A percentile compares a stretch with the other conserved stretches of the same genome.
These are phyloP conservation scores for Aspergillus glaucus DNA, from an alignment of 2,329 filamentous ascomycete genomes.

Conservation along the genomic window DNA sequence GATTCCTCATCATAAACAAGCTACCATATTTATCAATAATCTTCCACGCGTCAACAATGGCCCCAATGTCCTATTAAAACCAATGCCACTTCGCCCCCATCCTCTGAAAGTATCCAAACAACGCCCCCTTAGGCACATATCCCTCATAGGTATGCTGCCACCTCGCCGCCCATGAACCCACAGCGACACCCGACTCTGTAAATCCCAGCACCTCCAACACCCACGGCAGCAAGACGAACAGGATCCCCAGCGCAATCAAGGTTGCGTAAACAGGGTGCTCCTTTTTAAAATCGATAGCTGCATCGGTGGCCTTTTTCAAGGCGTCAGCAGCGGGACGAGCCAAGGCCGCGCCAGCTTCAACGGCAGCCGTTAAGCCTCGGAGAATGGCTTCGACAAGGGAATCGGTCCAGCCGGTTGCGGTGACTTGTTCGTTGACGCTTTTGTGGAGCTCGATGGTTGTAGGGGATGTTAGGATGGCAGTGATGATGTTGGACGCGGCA, in stretches of 20 bases:
- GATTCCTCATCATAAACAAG: too few relatives aligned
- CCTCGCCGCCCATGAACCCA: conserved; percentile 33
- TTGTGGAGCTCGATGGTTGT: conserved; percentile 1
- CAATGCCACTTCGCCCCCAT: conserved; percentile 33
- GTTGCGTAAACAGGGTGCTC: conserved; percentile 20
- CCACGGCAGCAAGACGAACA: conserved; percentile 19
- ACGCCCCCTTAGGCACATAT: conserved; percentile 33
- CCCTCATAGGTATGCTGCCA: conserved; percentile 37
- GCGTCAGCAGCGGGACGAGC: conserved; percentile 12
- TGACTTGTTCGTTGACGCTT: conserved; percentile 6
- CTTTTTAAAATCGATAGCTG: conserved; percentile 12
- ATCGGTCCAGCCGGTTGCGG: conserved; percentile 9
- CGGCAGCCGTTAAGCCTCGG: conserved; percentile 6
- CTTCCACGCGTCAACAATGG: too few relatives aligned
- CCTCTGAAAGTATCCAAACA: conserved; percentile 41
- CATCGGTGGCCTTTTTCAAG: conserved; percentile 8
- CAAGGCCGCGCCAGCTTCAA: conserved; percentile 9
- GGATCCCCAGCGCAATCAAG: conserved; percentile 20
- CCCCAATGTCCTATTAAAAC: not conserved
- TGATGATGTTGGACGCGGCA: conserved; percentile 5
- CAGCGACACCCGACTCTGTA: conserved; percentile 17
- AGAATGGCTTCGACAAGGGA: conserved; percentile 10
- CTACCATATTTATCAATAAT: too few relatives aligned
- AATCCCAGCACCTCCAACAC: conserved; percentile 22
- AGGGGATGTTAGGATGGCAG: conserved; percentile 3